phyloP scores from a whole-genome alignment of 108 stramenopile genomes.

The Stephanodiscus triporus region DNA sequence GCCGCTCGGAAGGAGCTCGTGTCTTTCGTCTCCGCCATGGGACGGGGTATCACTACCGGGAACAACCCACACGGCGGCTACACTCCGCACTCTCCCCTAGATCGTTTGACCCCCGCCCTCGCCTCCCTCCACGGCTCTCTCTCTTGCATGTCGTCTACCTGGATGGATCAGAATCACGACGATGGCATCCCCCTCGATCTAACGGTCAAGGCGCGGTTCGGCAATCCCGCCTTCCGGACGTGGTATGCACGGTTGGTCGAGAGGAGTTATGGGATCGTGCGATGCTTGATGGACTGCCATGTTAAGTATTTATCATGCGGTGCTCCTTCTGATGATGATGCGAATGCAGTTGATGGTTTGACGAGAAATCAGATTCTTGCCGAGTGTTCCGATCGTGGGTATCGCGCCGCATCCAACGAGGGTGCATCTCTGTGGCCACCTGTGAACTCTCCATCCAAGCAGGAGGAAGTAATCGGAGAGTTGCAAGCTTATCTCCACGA shows the following conservation, averaged over 20 bases:
- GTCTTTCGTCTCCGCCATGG: slow-evolving; percentile 72
- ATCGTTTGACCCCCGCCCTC: slow-evolving; percentile 67
- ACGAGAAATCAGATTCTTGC: slow-evolving; percentile 29
- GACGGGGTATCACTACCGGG: slow-evolving; percentile 60
- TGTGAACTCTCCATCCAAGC: slow-evolving; percentile 16
- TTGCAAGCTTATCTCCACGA: slow-evolving; percentile 79
- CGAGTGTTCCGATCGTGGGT: slow-evolving; percentile 57
- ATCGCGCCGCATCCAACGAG: slow-evolving; percentile 59
- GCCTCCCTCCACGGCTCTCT: slow-evolving; percentile 81
- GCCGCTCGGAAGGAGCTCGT: slow-evolving; percentile 65
- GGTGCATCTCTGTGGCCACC: not conserved
- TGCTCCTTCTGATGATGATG: not conserved
- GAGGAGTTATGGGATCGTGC: slow-evolving; percentile 63
- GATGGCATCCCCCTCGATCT: slow-evolving; percentile 73
- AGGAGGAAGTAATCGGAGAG: slow-evolving; percentile 64
- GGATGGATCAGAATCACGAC: slow-evolving; percentile 50
- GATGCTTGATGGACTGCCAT: slow-evolving; percentile 58
- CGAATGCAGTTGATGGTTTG: slow-evolving; percentile 15
- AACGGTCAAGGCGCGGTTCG: slow-evolving; percentile 64
- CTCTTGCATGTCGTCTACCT: slow-evolving; percentile 53
- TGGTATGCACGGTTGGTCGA: slow-evolving; percentile 78
- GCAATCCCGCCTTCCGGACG: slow-evolving; percentile 76
- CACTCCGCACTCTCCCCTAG: slow-evolving; percentile 60
- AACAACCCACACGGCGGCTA: slow-evolving; percentile 20
- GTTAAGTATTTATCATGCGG: slow-evolving; percentile 9